Base-by-base conservation (phyloP, 129 eudicot genomes). In the Oenanthe sinensis region DNA sequence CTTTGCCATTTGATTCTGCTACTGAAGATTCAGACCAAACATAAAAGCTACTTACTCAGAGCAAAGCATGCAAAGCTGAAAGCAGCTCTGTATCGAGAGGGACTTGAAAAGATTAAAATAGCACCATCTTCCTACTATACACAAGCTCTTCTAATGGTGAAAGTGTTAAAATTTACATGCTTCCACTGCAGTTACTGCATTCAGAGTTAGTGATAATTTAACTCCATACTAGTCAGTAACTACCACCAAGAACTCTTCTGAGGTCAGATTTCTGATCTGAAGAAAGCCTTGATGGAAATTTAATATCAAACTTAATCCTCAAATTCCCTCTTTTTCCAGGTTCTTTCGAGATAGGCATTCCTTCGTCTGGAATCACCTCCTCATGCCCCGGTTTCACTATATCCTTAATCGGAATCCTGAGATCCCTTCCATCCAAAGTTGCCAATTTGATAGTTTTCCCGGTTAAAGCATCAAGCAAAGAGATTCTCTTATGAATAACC, bases 341-440 rank as follows among this genome's bases (percentile, higher is more conserved):
- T 78, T 92, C 96, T 86, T 92, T 92, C 1, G 96, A 92, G 30
- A 89, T 91, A 16, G 95, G 95, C 95, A 89, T 91, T 67, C 95
- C 92, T 86, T 91, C 95, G 17, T 92, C 87, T 17, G 54, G 77
- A 33, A 92, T 81, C 81, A 80, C 86, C 79, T 85, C 86, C 74
- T 92, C 97, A 0, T 88, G 91, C 36, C 91, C 96, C 16, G 97
- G 96, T 81, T 88, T 90, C 60, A 92, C 79, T 22, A 92, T 76
- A 77, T 88, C 86, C 0, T 89, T 86, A 48, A 92, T 22, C 26
- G 86, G 83, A 75, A 92, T 74, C 9, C 75, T 73, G 60, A 89
- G 77, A 19, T 85, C 82, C 82, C 92, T 82, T 62, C 90, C 96
- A 71, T 90, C 97, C 87, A 92, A 81, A 46, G 97, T 85, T 3